Evolutionary conservation across 1,139 yeast species (phyloP), one percentile per base, ranked within the genome.

Genomic region (Kluyveromyces marxianus): DNA sequence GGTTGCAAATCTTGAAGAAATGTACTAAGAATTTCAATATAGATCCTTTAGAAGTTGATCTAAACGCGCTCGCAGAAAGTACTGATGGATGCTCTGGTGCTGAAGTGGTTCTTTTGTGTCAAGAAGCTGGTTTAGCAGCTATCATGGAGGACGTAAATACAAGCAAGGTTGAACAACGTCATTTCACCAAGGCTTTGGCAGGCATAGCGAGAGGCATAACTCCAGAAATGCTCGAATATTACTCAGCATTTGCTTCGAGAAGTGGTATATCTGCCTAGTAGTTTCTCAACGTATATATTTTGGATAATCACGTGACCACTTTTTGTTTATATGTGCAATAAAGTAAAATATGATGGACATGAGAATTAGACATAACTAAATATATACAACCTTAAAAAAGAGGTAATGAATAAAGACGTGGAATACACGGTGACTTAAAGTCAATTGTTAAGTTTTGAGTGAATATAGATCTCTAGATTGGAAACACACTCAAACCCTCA

Each of bases 11-110:
- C 25, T 67, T 92, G 49, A 68, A 69, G 44, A 88, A 88, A 51
- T 78, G 82, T 50, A 79, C 89, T 36, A 63, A 67, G 39, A 78
- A 79, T 44, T 75, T 88, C 68, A 55, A 71, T 2, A 52, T 72
- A 1, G 67, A 62, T 3, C 62, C 66, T 6, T 68, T 70, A 2
- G 72, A 70, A 35, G 75, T 76, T 2, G 69, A 71, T 28, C 68
- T 83, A n/a, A 68, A 70, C 4, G 63, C 62, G n/a, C 68, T 86
- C n/a, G 87, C 90, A 0, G 58, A 51, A 2, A 55, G 63, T 14
- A 85, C 96, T 0, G 92, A 84, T 0, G 97, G 97, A 0, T 89
- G 95, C 58, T 88, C 97, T 0, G 98, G 98, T 39, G 97, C 98
- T 0, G 98, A 92, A 63, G 89, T 92, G 32, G 95, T 90, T 0